Conservation (phyloP, 1,284 basidiomycete species). For the Entoloma clypeatum region DNA sequence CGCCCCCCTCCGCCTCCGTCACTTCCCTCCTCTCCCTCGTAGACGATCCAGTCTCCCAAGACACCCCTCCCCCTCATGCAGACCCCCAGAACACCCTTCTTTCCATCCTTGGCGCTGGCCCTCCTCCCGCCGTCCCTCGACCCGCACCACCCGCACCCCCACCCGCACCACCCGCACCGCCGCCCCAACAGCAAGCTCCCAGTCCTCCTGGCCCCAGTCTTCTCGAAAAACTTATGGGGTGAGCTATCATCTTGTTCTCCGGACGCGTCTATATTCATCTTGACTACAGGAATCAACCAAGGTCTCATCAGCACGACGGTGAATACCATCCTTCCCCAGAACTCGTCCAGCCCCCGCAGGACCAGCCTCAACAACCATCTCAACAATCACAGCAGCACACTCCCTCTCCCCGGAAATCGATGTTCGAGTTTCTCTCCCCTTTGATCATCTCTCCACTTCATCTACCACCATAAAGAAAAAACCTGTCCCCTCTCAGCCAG, state of each 20-base stretch:
- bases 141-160: constrained; percentile 26
- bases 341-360: constrained; percentile 19
- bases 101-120: constrained; percentile 56
- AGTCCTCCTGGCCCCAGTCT: constrained; percentile 62
- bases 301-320: constrained; percentile 44
- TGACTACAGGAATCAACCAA: constrained; percentile 43
- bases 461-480: constrained; percentile 56
- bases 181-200: constrained; percentile 53
- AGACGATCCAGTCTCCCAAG: constrained; percentile 45
- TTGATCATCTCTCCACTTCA: constrained; percentile 62
- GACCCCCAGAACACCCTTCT: constrained; percentile 72
- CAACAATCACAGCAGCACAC: constrained; percentile 44
- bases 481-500: constrained; percentile 43
- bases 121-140: constrained; percentile 29
- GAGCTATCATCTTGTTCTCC: constrained; percentile 30
- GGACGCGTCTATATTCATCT: constrained; percentile 15
- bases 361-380: constrained; percentile 30
- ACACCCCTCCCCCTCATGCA: constrained; percentile 41
- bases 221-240: constrained; percentile 82
- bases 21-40: constrained; percentile 50
- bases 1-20: constrained; percentile 51
- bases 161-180: constrained; percentile 21
- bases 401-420: constrained; percentile 67
- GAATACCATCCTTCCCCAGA: constrained; percentile 36
- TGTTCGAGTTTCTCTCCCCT: constrained; percentile 81